phyloP scores from a whole-genome alignment of 371 early-diverging fungal species.

The Apophysomyces sp. region DNA sequence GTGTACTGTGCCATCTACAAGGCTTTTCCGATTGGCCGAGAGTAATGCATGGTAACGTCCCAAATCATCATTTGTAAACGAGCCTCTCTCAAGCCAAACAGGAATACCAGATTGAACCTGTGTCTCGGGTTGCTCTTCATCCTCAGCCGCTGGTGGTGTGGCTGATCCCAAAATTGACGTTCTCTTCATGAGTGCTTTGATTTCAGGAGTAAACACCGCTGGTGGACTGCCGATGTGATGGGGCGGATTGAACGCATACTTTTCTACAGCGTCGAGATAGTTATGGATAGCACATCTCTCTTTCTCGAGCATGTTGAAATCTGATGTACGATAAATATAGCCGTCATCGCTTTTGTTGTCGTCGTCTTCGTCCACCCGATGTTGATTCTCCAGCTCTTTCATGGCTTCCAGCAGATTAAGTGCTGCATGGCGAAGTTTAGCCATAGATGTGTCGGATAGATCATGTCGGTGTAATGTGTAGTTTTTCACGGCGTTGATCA shows the following conservation, averaged over 20 bases:
- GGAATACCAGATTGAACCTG: conserved; percentile 13
- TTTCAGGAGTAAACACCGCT: conserved; percentile 33
- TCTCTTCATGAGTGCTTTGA: conserved; percentile 34
- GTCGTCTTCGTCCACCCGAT: conserved; percentile 28
- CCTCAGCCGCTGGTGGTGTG: conserved; percentile 1
- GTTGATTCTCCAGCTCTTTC: conserved; percentile 34
- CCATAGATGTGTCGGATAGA: conserved; percentile 28
- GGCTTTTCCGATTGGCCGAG: conserved; percentile 27
- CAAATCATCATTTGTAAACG: conserved; percentile 31
- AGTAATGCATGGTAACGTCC: conserved; percentile 46
- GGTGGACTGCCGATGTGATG: conserved; percentile 46
- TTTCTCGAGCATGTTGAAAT: conserved; percentile 29
- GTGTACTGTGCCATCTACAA: conserved; percentile 11
- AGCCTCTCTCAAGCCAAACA: conserved; percentile 37
- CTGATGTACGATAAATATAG: conserved; percentile 30
- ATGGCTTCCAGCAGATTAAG: conserved; percentile 33
- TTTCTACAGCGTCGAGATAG: conserved; percentile 34
- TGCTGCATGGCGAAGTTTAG: conserved; percentile 31
- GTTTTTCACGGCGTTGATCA: conserved; percentile 39
- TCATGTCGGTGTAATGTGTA: conserved; percentile 45
- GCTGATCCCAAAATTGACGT: conserved; percentile 18
- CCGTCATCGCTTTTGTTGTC: conserved; percentile 16
- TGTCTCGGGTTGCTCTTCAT: not conserved
- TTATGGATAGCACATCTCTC: conserved; percentile 32
- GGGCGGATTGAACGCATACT: conserved; percentile 42